phyloP scores from a whole-genome alignment of 371 early-diverging fungal species.

The Mortierella polycephala region DNA sequence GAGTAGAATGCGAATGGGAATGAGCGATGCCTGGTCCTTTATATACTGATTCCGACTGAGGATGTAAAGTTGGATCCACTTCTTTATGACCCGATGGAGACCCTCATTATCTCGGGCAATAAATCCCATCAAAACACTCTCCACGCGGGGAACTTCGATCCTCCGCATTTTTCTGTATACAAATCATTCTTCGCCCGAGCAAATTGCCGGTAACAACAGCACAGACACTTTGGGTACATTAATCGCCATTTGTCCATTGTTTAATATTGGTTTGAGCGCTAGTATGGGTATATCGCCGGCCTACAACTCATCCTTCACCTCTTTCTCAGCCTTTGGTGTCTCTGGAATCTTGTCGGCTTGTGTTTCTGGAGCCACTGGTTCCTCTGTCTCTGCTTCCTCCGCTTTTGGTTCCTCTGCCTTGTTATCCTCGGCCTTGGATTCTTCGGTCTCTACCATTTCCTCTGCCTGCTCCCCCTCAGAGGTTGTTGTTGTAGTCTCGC shows the following conservation, averaged over 20 bases:
- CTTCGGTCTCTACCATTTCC: not conserved
- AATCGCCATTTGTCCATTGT: too few species aligned
- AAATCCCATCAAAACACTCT: not conserved
- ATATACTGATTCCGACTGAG: not conserved
- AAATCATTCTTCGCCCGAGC: too few species aligned
- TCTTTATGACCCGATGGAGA: not conserved
- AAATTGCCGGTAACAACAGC: too few species aligned
- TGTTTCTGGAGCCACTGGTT: not conserved
- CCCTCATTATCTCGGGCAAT: not conserved
- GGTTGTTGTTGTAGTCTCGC: not conserved
- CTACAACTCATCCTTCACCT: not conserved
- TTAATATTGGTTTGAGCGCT: not conserved
- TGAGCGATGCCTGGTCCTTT: not conserved
- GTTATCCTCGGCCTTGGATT: not conserved
- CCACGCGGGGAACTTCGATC: constrained; percentile 1
- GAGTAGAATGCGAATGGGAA: not conserved
- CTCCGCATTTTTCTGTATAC: not conserved
- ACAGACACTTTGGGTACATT: too few species aligned
- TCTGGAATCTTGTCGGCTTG: not conserved
- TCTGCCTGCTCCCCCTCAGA: not conserved
- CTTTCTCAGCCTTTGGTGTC: not conserved
- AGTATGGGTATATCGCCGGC: not conserved
- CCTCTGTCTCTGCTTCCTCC: constrained; percentile 3
- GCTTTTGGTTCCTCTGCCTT: constrained; percentile 8
- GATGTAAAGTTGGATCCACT: not conserved